Evolutionary conservation across 2,329 filamentous ascomycete species (phyloP), one percentile per base, ranked within the genome.

Genomic region (Sarocladiaceae sp.): DNA sequence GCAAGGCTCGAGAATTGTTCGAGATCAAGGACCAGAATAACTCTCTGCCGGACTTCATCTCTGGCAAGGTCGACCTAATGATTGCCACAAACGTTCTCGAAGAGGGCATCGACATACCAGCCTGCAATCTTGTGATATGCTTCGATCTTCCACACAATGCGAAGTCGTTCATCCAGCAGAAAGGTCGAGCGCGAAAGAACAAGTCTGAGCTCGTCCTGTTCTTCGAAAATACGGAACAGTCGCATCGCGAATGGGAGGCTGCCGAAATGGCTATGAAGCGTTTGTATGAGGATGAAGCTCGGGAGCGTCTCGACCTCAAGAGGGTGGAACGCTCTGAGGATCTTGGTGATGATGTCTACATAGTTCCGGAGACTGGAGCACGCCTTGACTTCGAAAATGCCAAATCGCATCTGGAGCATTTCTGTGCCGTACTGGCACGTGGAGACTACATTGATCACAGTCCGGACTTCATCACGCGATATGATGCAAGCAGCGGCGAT

Each of bases 391-490:
- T 90, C 2, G 80, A 88, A 33, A 88, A 88, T 57, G 87, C 90
- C 1, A 81, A 86, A 46, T 68, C 76, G n/a, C 90, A 94, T 64
- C 76, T 97, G 1, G 75, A 88, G 44, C 90, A 96, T 66, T 95
- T 97, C 59, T 97, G 92, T 65, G 71, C 74, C 0, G 76, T 78
- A 0, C 65, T 91, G 1, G 76, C 80, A 0, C 70, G 71, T 0
- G 72, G 72, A 1, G 77, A 80, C 23, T 89, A 84, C 61, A 74
- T 84, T 6, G 82, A 91, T 57, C 71, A 71, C 17, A 72, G 78
- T 1, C 90, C 92, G 0, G 80, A 87, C 47, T 96, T 91, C 60
- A 72, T 82, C 13, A 73, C 83, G 29, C 64, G 72, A 3, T 62
- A 73, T n/a, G 59, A 68, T 17, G 55, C 64, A 6, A 3, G 55